Base-by-base conservation (phyloP, 192 early-diverging fungal genomes). In the Coemansia sp. region DNA sequence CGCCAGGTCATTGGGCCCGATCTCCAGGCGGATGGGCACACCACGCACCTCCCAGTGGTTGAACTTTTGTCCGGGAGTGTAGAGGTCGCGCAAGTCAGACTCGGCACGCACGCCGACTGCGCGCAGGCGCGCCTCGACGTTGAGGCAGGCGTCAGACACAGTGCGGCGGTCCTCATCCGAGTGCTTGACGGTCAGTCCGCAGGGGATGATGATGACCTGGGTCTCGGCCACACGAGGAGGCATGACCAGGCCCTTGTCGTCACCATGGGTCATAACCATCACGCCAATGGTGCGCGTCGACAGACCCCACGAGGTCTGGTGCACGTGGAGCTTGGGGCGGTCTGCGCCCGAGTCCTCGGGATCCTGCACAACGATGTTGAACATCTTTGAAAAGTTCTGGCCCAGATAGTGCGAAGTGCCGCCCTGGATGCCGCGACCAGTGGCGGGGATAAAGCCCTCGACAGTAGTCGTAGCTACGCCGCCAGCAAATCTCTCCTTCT, bases 351-450 rank as follows among this genome's bases (percentile, higher is more conserved):
- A 65, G 15, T 85, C 84, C 40, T 89, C 87, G 61, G 95, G 93
- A 71, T 95, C 92, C 80, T 98, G 94, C 31, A 98, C 87, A 12
- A 88, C 81, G 54, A 99, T 94, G 68, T 95, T 88, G 78, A 99
- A 98, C 98, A 99, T 98, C 81, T 97, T 98, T 56, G 94, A 91
- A 78, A 99, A 99, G 90, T 98, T 99, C 86, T 99, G 96, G n/a
- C 98, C 98, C 72, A 99, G 87, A 71, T 92, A 94, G 86, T 99
- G 98, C 64, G 96, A 98, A 7, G 98, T 99, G 46, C 91, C 98
- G 51, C 93, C 98, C 84, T 99, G 98, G 68, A 99, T 97, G 59
- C 91, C 98, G 71, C 98, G 95, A 27, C 98, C 98, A 4, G 95
- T 97, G 40, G 94, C 88, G 27, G 96, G 96, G 47, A 99, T 94